These are phyloP conservation scores for Xanthoparmelia taractica DNA, from an alignment of 495 filamentous ascomycete genomes.

Conservation along the genomic window DNA sequence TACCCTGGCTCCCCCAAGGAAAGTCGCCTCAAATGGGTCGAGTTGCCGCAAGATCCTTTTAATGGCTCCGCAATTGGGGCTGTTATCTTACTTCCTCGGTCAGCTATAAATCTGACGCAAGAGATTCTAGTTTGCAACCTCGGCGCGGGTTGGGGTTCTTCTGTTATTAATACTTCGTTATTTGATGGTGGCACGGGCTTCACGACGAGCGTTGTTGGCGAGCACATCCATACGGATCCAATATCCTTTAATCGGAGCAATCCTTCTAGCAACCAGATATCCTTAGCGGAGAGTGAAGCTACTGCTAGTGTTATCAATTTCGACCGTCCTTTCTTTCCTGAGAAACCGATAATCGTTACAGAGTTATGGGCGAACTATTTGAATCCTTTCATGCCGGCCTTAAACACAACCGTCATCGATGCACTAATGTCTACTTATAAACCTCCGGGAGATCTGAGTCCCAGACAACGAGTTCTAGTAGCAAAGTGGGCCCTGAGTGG, in stretches of 20 bases:
- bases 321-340: background rate
- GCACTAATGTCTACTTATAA: background rate
- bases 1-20: background rate
- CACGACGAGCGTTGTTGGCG: background rate
- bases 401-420: conserved; percentile 14
- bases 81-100: conserved; percentile 11
- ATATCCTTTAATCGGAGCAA: background rate
- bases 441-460: background rate
- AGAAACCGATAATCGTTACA: conserved; percentile 8
- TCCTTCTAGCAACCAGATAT: background rate
- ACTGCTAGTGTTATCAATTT: background rate
- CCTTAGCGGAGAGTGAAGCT: background rate
- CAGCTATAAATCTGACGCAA: background rate
- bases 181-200: background rate
- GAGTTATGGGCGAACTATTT: conserved; percentile 17
- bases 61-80: conserved; percentile 16
- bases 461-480: fast-evolving
- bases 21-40: conserved; percentile 14
- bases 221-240: background rate
- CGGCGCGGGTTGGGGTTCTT: conserved; percentile 9
- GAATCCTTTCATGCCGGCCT: conserved; percentile 10
- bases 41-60: conserved; percentile 10
- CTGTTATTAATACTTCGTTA: conserved; percentile 1
- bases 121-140: conserved; percentile 8
- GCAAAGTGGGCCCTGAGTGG: background rate